Evolutionary conservation across 176 grass and related monocot species (phyloP).

Genomic region (Secale cereale): DNA sequence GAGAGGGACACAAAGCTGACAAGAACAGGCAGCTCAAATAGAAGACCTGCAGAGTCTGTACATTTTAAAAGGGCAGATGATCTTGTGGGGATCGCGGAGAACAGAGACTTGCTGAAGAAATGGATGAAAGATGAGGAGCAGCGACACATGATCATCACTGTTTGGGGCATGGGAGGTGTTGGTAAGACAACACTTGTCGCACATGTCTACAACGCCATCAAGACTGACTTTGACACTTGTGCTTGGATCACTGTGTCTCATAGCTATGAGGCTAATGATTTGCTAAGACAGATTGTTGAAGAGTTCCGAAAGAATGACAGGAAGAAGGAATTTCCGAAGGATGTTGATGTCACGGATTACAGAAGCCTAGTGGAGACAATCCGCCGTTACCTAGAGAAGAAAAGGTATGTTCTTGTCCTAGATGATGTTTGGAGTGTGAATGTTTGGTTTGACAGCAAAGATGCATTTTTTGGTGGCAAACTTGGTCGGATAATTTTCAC

Average conservation of each 20-base stretch:
- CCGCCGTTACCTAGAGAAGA: constrained; percentile 4
- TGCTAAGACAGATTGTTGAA: not conserved
- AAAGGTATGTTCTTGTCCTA: constrained; percentile 25
- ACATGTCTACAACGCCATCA: constrained; percentile 23
- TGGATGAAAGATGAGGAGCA: constrained; percentile 31
- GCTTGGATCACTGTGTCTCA: constrained; percentile 37
- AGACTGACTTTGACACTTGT: constrained; percentile 26
- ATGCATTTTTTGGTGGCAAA: constrained; percentile 22
- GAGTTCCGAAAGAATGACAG: constrained; percentile 21
- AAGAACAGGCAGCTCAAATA: not conserved
- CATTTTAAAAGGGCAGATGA: constrained; percentile 26
- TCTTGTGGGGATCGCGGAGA: constrained; percentile 21
- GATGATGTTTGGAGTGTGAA: constrained; percentile 36
- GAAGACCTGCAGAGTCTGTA: not conserved
- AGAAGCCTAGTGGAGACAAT: constrained; percentile 28
- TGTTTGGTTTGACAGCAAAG: constrained; percentile 27
- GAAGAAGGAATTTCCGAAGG: constrained; percentile 15
- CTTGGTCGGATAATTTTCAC: constrained; percentile 31
- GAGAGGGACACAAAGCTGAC: not conserved
- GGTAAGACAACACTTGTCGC: constrained; percentile 32
- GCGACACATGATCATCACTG: constrained; percentile 11
- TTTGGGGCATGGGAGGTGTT: constrained; percentile 31
- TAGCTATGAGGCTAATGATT: constrained; percentile 23
- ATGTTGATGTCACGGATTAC: constrained; percentile 18
- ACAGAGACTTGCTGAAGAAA: not conserved